Evolutionary conservation across 1,284 basidiomycete species (phyloP), one percentile per base, ranked within the genome.

Genomic region (Melampsora americana): DNA sequence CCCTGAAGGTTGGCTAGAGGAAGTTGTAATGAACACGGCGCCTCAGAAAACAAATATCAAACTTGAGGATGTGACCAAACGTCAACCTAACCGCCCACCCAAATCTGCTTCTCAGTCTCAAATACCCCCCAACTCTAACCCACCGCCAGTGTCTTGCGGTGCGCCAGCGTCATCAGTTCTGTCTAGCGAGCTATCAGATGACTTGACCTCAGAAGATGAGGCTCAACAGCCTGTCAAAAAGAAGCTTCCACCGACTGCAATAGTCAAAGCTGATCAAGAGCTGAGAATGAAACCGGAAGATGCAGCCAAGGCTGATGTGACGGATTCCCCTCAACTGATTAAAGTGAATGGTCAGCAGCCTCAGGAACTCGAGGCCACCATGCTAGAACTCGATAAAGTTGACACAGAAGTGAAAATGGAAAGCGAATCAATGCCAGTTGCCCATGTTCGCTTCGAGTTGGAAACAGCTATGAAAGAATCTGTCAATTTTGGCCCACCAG

Each of bases 1-100:
- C 16, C 71, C 71, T 26, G 44, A 61, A 46, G 62, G 71, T 59
- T 73, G 71, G 71, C 53, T 73, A 39, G 62, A 73, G 7, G 64
- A 73, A 23, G 64, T 73, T 12, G 53, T 59, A 9, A 59, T 28
- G 23, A 59, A 23, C 20, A 59, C 53, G 18, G 42, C 42, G 42
- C 11, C 53, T 28, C 53, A 59, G 53, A 23, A 59, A 11, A 59
- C 53, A 59, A 59, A 28, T 9, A 44, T 66, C 35, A 35, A 65
- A 30, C 50, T 46, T 56, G 23, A 44, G 28, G 42, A 60, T 20
- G 44, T 32, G 66, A 59, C n/a, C 53, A 1, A 59, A 28, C n/a
- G 18, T 44, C 42, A 44, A 44, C 3, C 42, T 44, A 2, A 9
- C 53, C 23, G 53, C 18, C n/a, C 53, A 26, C 53, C 53, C n/a